phyloP scores from a whole-genome alignment of 1,139 yeast species.

The Debaryomyces coudertii region DNA sequence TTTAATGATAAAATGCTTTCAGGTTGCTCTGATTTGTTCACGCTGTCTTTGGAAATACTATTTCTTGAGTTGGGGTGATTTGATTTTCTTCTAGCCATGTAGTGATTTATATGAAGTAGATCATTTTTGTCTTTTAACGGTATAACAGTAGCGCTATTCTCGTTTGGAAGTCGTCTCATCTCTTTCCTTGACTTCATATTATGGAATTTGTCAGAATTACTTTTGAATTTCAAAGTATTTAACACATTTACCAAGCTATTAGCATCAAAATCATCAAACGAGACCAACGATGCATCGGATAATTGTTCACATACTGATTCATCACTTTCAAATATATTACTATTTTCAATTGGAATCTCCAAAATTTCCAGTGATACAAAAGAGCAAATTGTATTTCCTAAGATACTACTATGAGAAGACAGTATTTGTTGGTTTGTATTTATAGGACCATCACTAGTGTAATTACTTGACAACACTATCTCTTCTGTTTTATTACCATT shows the following conservation, averaged over 20 bases:
- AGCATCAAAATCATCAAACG: conserved; percentile 1
- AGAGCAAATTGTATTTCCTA: not conserved
- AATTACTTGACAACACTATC: not conserved
- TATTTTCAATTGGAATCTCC: not conserved
- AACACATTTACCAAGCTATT: conserved; percentile 3
- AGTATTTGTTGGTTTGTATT: not conserved
- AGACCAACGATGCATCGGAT: not conserved
- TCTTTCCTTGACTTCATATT: not conserved
- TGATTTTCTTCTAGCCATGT: not conserved
- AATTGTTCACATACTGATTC: not conserved
- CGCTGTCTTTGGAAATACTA: not conserved
- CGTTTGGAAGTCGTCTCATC: not conserved
- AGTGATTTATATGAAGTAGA: not conserved
- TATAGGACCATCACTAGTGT: not conserved
- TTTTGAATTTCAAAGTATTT: conserved; percentile 1
- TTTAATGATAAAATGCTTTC: not conserved
- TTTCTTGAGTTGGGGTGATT: not conserved
- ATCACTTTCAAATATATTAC: not conserved
- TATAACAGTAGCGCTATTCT: not conserved
- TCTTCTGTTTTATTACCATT: not conserved
- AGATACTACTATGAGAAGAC: not conserved
- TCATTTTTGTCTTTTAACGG: not conserved
- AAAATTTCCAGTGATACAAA: not conserved
- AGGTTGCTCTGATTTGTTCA: not conserved
- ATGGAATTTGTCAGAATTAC: not conserved